These are phyloP conservation scores for Beauveria medogensis DNA, from an alignment of 2,329 filamentous ascomycete species.

Conservation along the genomic window DNA sequence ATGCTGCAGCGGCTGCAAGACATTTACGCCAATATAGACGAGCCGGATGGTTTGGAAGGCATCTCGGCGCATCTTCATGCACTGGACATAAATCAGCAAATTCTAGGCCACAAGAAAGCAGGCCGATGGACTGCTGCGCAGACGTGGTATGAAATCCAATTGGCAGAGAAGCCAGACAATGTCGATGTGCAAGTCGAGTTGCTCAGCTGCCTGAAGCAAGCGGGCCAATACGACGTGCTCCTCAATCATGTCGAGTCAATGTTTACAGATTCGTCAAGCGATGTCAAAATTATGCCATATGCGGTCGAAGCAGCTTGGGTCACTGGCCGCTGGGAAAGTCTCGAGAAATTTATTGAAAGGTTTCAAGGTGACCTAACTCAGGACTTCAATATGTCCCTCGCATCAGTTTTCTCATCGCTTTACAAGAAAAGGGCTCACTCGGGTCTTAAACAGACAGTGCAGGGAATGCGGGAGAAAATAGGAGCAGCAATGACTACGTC, in stretches of 20 bases:
- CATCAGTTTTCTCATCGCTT: constrained; percentile 48
- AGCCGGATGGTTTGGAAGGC: constrained; percentile 92
- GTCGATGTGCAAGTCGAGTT: constrained; percentile 73
- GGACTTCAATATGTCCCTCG: constrained; percentile 80
- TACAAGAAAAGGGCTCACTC: constrained; percentile 42
- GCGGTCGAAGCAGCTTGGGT: constrained; percentile 91
- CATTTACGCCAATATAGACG: constrained; percentile 95
- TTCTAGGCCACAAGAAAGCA: constrained; percentile 85
- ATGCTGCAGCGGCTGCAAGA: constrained; percentile 76
- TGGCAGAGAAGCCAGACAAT: constrained; percentile 72
- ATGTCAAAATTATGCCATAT: constrained; percentile 65
- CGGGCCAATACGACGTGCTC: constrained; percentile 86
- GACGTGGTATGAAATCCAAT: constrained; percentile 92
- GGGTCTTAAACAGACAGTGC: constrained; percentile 50
- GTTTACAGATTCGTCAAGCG: constrained; percentile 40
- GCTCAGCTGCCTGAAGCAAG: constrained; percentile 82
- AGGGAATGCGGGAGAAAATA: constrained; percentile 59
- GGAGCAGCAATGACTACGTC: constrained; percentile 68
- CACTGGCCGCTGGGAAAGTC: constrained; percentile 69
- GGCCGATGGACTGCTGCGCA: constrained; percentile 92
- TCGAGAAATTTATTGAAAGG: constrained; percentile 57
- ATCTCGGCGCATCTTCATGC: constrained; percentile 81
- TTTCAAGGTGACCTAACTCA: constrained; percentile 40
- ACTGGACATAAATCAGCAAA: constrained; percentile 87
- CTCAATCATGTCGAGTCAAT: constrained; percentile 82